Percentiles rank a stretch among this genome's conserved stretches.
phyloP scores from a whole-genome alignment of 2,329 filamentous ascomycete genomes.

The Teratosphaeria gauchensis region DNA sequence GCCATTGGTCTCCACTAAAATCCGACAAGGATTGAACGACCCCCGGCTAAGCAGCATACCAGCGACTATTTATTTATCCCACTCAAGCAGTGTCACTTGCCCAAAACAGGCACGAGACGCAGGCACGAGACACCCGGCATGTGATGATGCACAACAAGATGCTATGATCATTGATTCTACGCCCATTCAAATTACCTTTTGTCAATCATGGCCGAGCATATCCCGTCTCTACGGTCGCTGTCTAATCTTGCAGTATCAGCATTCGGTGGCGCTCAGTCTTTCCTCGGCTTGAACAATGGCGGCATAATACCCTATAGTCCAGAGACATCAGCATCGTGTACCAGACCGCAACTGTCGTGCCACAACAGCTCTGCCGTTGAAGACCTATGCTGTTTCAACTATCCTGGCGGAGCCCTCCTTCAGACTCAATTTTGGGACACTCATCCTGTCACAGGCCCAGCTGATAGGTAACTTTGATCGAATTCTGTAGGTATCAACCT shows the following conservation, averaged over 20 bases:
- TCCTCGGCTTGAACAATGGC: slow-evolving; percentile 15
- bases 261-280: slow-evolving; percentile 17
- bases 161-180: neutral
- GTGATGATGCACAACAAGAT: neutral
- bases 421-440: slow-evolving; percentile 74
- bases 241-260: slow-evolving; percentile 20
- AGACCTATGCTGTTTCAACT: slow-evolving; percentile 66
- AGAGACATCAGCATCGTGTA: slow-evolving; percentile 20
- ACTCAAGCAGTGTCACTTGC: neutral
- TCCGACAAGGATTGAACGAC: neutral
- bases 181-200: neutral
- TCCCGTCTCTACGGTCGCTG: slow-evolving; percentile 21
- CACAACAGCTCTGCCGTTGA: slow-evolving; percentile 51
- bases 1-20: neutral
- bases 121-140: neutral
- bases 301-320: slow-evolving; percentile 1
- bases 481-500: neutral
- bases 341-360: slow-evolving; percentile 48
- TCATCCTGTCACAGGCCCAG: slow-evolving; percentile 53
- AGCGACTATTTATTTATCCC: neutral
- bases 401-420: slow-evolving; percentile 60
- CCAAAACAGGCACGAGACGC: too few relatives aligned
- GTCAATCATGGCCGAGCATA: slow-evolving; percentile 4
- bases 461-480: slow-evolving; percentile 33
- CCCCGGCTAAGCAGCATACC: neutral